A percentile compares a stretch with the other conserved stretches of the same genome.
phyloP scores from a whole-genome alignment of 208 protist species.

The Leishmania gerbilli region DNA sequence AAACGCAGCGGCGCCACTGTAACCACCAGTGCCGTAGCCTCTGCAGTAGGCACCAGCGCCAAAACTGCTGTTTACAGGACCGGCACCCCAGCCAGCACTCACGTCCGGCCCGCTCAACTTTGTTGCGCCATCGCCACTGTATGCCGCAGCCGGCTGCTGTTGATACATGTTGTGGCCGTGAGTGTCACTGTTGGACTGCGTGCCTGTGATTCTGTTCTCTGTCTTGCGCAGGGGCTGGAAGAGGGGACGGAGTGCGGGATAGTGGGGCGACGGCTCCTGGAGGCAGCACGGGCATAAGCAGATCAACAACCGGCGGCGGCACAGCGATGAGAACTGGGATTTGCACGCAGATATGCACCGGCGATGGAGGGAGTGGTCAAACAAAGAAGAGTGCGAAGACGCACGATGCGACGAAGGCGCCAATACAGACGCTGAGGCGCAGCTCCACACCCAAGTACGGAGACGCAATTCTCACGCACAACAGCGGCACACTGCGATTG shows the following conservation, averaged over 20 bases:
- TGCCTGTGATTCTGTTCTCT: neutral
- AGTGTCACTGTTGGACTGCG: neutral
- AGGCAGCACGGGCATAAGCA: neutral
- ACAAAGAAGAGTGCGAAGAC: neutral
- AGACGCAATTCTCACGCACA: too few species aligned
- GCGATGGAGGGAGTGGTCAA: neutral
- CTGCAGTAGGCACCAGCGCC: constrained; percentile 22
- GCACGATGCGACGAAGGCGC: neutral
- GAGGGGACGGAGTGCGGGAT: neutral
- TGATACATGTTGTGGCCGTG: neutral
- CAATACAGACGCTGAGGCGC: neutral
- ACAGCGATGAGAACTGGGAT: neutral
- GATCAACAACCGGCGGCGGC: neutral
- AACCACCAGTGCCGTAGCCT: constrained; percentile 18
- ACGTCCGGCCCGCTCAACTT: constrained; percentile 17
- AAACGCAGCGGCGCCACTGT: constrained; percentile 23
- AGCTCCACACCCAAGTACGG: too few species aligned
- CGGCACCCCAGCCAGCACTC: constrained; percentile 9
- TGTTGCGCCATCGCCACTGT: constrained; percentile 5
- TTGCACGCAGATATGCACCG: neutral
- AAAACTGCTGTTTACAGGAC: constrained; percentile 5
- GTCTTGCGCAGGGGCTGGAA: neutral
- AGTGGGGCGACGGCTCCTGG: too few species aligned
- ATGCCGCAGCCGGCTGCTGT: neutral
- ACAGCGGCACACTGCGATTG: too few species aligned